Evolutionary conservation across 2,329 filamentous ascomycete species (phyloP).

Genomic region (Pseudogymnoascus sp.): DNA sequence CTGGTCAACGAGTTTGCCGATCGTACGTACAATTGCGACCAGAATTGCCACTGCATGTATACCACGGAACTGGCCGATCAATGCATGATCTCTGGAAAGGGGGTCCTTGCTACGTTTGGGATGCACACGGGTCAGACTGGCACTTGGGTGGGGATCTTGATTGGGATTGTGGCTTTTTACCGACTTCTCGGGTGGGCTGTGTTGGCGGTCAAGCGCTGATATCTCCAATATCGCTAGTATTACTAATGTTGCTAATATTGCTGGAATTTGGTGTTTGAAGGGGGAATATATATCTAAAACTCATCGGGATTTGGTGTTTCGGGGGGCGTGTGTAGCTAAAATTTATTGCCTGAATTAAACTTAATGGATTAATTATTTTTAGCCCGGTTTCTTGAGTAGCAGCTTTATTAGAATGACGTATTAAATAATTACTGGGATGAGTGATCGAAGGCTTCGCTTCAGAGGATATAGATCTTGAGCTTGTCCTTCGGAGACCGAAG

Average conservation of each 20-base stretch:
- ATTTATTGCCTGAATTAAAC: background rate
- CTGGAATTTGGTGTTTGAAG: background rate
- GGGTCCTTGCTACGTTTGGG: conserved; percentile 63
- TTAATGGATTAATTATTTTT: background rate
- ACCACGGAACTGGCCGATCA: conserved; percentile 51
- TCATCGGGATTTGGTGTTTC: background rate
- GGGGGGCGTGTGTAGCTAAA: background rate
- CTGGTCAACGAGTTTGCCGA: conserved; percentile 80
- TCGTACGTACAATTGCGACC: conserved; percentile 56
- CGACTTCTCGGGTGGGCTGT: conserved; percentile 61
- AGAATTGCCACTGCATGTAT: conserved; percentile 60
- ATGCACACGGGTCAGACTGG: conserved; percentile 58
- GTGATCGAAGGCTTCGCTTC: background rate
- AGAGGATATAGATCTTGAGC: background rate
- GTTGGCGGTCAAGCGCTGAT: conserved; percentile 35
- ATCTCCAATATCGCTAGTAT: conserved; percentile 1
- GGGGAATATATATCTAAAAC: background rate
- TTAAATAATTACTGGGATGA: background rate
- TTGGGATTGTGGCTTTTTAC: conserved; percentile 70
- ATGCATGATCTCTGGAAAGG: conserved; percentile 65
- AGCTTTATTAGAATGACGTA: background rate
- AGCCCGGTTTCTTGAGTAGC: background rate
- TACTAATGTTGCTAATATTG: conserved; percentile 15
- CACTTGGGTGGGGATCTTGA: conserved; percentile 69
- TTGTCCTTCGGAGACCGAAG: background rate